phyloP scores from a whole-genome alignment of 2,329 filamentous ascomycete species.

The Rutstroemia sp. region DNA sequence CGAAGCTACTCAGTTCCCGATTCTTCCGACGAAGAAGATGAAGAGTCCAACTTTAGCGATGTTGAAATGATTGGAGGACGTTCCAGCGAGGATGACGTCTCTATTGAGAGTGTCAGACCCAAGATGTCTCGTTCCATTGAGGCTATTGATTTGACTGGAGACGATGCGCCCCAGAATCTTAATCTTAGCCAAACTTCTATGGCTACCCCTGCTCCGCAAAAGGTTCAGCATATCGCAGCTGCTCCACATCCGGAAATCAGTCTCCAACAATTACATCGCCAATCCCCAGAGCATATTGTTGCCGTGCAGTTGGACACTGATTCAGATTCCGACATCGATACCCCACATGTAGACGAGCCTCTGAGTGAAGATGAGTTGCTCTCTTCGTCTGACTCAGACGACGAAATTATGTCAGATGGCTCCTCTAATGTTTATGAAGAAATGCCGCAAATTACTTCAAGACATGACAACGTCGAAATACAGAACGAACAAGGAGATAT shows the following conservation, averaged over 20 bases:
- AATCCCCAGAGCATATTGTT: neutral
- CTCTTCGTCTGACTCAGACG: constrained; percentile 14
- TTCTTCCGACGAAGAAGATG: constrained; percentile 26
- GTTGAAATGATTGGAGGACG: constrained; percentile 16
- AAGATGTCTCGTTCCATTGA: constrained; percentile 17
- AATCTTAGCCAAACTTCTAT: neutral
- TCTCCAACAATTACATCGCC: neutral
- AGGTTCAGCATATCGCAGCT: neutral
- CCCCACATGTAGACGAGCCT: constrained; percentile 13
- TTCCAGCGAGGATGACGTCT: constrained; percentile 24
- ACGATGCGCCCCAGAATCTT: constrained; percentile 19
- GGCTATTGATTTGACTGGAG: constrained; percentile 27
- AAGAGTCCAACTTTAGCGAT: constrained; percentile 24
- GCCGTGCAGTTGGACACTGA: neutral
- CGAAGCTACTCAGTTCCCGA: constrained; percentile 24
- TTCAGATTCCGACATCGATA: constrained; percentile 10
- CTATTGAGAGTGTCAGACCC: constrained; percentile 17
- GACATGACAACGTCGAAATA: neutral
- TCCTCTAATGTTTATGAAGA: neutral
- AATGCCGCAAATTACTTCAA: neutral
- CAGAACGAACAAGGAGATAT: neutral
- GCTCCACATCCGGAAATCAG: neutral
- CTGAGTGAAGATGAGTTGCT: constrained; percentile 13
- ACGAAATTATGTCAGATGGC: neutral
- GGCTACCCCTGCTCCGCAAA: neutral